These are phyloP conservation scores for Trichosanthes truncata DNA, from an alignment of 306 rosid genomes.

Conservation along the genomic window DNA sequence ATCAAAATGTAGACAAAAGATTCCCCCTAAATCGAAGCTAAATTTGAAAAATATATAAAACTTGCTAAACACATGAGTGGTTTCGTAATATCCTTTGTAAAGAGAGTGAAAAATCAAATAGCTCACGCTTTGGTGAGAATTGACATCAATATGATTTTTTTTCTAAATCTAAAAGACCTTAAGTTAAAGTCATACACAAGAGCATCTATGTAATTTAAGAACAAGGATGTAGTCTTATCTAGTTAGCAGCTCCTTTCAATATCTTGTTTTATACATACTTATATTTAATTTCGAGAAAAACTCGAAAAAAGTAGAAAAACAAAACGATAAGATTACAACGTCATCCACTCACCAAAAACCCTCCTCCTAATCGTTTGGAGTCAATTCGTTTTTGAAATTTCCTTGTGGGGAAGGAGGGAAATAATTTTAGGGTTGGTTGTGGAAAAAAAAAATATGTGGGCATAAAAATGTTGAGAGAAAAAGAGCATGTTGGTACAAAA, in stretches of 20 bases:
- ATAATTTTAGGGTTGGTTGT: background rate
- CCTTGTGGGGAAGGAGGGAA: conserved; percentile 5
- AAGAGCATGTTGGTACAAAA: conserved; percentile 28
- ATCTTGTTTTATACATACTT: background rate
- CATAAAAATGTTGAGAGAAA: conserved; percentile 15
- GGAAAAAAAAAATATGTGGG: background rate
- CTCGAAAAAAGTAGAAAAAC: background rate
- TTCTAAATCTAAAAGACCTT: too few relatives aligned
- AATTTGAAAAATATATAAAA: too few relatives aligned
- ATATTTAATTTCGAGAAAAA: background rate
- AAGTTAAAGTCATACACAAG: background rate
- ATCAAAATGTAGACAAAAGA: too few relatives aligned
- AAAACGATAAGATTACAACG: conserved; percentile 1
- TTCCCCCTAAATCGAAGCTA: too few relatives aligned
- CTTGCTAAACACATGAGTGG: too few relatives aligned
- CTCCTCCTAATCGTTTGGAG: conserved; percentile 1
- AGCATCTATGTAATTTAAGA: too few relatives aligned
- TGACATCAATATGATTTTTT: background rate
- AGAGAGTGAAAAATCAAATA: too few relatives aligned
- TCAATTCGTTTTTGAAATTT: background rate
- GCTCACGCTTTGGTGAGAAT: background rate
- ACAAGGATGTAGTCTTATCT: background rate
- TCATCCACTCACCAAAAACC: background rate
- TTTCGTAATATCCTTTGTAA: too few relatives aligned
- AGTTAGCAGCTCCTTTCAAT: background rate